A percentile compares a stretch with the other conserved stretches of the same genome.
Conservation (phyloP, 2,329 filamentous ascomycete genomes). For the Penicillium sp. region DNA sequence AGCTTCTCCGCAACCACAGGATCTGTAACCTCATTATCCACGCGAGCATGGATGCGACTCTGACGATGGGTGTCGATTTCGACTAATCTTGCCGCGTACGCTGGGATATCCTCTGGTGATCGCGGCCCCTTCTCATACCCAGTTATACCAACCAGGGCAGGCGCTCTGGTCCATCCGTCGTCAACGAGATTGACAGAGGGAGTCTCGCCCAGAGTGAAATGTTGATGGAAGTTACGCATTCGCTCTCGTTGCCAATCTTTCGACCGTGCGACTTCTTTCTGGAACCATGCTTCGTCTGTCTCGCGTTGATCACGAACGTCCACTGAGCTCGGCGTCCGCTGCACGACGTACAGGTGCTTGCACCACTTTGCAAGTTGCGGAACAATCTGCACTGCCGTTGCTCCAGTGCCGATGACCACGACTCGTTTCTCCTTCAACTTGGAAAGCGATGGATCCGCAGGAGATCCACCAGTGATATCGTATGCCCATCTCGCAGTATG, state of each 20-base stretch:
- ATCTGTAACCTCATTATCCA: constrained; percentile 45
- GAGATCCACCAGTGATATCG: neutral
- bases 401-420: constrained; percentile 47
- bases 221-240: constrained; percentile 6
- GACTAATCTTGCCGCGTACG: neutral
- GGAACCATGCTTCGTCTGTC: constrained; percentile 6
- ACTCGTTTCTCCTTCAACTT: constrained; percentile 35
- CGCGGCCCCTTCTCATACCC: constrained; percentile 7
- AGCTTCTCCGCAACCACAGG: constrained; percentile 52
- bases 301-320: constrained; percentile 3
- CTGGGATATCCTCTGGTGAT: constrained; percentile 3
- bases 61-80: constrained; percentile 14
- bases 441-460: constrained; percentile 9
- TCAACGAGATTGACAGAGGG: constrained; percentile 7
- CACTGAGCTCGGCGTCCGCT: constrained; percentile 35
- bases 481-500: constrained; percentile 28
- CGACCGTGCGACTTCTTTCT: neutral
- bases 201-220: constrained; percentile 1
- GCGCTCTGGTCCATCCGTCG: constrained; percentile 7
- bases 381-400: constrained; percentile 44
- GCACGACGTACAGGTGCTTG: constrained; percentile 39
- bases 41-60: neutral
- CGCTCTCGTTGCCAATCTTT: constrained; percentile 12
- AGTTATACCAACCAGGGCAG: constrained; percentile 3
- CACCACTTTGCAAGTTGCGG: constrained; percentile 38